These are phyloP conservation scores for Dictyostelium firmibasis DNA, from an alignment of 78 protist genomes.

Conservation along the genomic window DNA sequence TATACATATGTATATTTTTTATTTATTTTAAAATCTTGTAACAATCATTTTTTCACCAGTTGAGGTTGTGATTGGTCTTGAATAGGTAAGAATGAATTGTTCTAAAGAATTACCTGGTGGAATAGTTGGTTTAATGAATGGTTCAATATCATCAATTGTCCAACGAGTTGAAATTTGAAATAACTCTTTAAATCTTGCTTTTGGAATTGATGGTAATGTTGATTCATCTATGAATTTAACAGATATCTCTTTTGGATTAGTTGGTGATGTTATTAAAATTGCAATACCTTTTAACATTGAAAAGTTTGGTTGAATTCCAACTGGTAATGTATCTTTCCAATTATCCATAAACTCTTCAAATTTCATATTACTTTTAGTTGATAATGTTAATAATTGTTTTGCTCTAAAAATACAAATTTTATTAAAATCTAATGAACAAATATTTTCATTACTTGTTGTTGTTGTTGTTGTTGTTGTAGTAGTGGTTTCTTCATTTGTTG, in stretches of 20 bases:
- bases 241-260: background rate
- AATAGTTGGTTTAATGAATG: conserved; percentile 33
- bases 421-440: background rate
- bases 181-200: conserved; percentile 20
- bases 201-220: conserved; percentile 33
- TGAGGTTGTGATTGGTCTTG: conserved; percentile 46
- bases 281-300: conserved; percentile 42
- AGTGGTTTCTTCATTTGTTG: background rate
- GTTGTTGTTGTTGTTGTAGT: background rate
- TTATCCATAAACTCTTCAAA: conserved; percentile 44
- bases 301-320: conserved; percentile 30
- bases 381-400: conserved; percentile 29
- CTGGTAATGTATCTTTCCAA: conserved; percentile 53
- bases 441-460: background rate
- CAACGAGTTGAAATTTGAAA: conserved; percentile 38
- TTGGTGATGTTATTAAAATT: background rate
- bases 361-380: background rate
- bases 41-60: conserved; percentile 20
- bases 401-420: conserved; percentile 46
- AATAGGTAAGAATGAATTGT: conserved; percentile 35
- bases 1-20: background rate
- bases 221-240: conserved; percentile 22
- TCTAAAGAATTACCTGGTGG: conserved; percentile 45
- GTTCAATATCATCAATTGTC: conserved; percentile 35
- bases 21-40: background rate